Percentiles rank a stretch among this genome's conserved stretches.
Conservation (phyloP, 1,284 basidiomycete genomes). For the Taiwanofungus camphoratus region DNA sequence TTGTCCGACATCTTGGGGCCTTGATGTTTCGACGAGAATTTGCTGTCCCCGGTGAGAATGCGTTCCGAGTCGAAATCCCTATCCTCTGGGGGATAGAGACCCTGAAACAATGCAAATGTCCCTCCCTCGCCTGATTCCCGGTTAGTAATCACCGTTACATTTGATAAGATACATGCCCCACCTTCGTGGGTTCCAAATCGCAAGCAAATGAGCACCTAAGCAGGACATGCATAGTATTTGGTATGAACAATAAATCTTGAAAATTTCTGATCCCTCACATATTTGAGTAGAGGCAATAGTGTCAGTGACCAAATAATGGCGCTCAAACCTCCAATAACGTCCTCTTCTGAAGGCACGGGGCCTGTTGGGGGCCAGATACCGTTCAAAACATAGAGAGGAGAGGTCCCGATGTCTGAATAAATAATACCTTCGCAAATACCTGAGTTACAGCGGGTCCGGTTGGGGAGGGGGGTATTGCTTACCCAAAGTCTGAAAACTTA, state of each 20-base stretch:
- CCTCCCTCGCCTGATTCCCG: constrained; percentile 49
- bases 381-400: constrained; percentile 59
- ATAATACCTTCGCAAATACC: constrained; percentile 42
- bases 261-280: constrained; percentile 31
- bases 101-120: constrained; percentile 58
- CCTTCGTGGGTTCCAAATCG: constrained; percentile 56
- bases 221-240: too few relatives aligned
- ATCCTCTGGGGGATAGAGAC: constrained; percentile 47
- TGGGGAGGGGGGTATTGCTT: constrained; percentile 6
- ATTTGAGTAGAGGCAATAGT: constrained; percentile 60
- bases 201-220: constrained; percentile 48
- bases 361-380: constrained; percentile 52
- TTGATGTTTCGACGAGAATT: constrained; percentile 2
- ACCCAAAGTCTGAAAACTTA: constrained; percentile 35
- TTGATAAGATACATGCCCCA: constrained; percentile 14
- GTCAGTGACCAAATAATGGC: constrained; percentile 63
- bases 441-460: background rate
- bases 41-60: constrained; percentile 45
- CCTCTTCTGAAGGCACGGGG: constrained; percentile 45
- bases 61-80: constrained; percentile 43
- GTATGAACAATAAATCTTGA: background rate
- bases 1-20: constrained; percentile 24
- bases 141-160: background rate
- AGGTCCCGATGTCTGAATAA: constrained; percentile 64
- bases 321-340: constrained; percentile 54